phyloP scores from a whole-genome alignment of 345 rosid species.

The Populus simonii region DNA sequence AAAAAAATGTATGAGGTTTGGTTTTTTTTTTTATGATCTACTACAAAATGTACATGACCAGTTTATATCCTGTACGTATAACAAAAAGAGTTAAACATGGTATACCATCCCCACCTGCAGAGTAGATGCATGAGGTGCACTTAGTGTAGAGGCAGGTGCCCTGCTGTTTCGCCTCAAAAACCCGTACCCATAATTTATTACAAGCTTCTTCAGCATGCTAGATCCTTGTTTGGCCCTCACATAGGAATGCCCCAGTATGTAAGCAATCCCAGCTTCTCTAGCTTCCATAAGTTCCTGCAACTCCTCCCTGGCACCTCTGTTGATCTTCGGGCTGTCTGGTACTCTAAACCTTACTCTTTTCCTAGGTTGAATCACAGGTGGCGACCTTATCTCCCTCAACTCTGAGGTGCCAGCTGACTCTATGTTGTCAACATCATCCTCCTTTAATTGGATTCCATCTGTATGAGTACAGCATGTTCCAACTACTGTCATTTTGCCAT shows the following conservation, averaged over 20 bases:
- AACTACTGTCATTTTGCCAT: conserved; percentile 70
- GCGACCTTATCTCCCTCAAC: conserved; percentile 54
- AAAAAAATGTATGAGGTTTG: neutral
- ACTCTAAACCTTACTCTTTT: conserved; percentile 74
- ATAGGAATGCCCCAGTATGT: conserved; percentile 80
- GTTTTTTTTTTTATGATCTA: conserved; percentile 12
- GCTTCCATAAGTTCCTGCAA: conserved; percentile 75
- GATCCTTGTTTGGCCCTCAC: conserved; percentile 82
- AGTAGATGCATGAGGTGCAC: conserved; percentile 74
- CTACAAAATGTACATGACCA: conserved; percentile 14
- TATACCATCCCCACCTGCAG: conserved; percentile 92
- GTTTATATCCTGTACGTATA: conserved; percentile 7
- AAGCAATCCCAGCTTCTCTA: conserved; percentile 83
- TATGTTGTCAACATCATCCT: conserved; percentile 29
- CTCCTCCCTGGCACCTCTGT: conserved; percentile 55
- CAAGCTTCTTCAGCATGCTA: conserved; percentile 57
- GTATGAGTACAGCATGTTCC: conserved; percentile 68
- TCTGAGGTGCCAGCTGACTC: conserved; percentile 60
- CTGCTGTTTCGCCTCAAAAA: conserved; percentile 83
- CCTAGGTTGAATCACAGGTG: conserved; percentile 37
- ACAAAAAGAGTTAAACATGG: conserved; percentile 42
- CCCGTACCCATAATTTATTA: conserved; percentile 70
- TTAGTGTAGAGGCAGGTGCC: conserved; percentile 45
- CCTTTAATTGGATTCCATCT: conserved; percentile 54
- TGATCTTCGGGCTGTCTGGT: conserved; percentile 70